Conservation (phyloP, 2,329 filamentous ascomycete species). For the Fusarium verrucosum region DNA sequence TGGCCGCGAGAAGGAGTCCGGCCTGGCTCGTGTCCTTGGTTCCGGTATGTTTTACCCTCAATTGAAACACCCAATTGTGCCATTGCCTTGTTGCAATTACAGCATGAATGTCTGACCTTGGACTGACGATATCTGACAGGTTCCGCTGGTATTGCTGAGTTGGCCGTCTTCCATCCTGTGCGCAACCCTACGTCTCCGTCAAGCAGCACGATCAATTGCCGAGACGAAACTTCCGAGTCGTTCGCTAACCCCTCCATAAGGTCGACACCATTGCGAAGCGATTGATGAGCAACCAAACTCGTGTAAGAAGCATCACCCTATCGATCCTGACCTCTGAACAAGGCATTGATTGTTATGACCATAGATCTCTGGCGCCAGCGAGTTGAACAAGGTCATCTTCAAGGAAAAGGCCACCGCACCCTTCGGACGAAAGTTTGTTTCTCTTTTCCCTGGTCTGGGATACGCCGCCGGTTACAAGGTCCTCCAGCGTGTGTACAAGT, state of each 20-base stretch:
- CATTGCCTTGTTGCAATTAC: neutral
- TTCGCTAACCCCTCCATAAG: slow-evolving; percentile 54
- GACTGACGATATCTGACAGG: slow-evolving; percentile 62
- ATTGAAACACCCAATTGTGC: slow-evolving; percentile 14
- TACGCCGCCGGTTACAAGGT: slow-evolving; percentile 99
- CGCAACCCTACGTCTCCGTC: slow-evolving; percentile 43
- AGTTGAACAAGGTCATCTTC: slow-evolving; percentile 93
- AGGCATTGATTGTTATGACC: slow-evolving; percentile 25
- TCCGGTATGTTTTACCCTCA: slow-evolving; percentile 70
- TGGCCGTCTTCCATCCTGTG: slow-evolving; percentile 92
- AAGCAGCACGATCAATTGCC: slow-evolving; percentile 5
- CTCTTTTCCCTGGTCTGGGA: slow-evolving; percentile 94
- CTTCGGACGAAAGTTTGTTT: slow-evolving; percentile 82
- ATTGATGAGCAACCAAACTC: slow-evolving; percentile 95
- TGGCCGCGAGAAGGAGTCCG: slow-evolving; percentile 80
- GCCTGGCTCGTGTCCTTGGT: slow-evolving; percentile 84
- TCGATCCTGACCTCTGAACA: slow-evolving; percentile 10
- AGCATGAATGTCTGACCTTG: neutral
- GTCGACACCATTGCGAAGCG: slow-evolving; percentile 99
- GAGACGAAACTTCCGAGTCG: slow-evolving; percentile 9
- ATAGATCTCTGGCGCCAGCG: slow-evolving; percentile 54
- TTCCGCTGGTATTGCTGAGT: slow-evolving; percentile 90
- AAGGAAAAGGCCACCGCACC: slow-evolving; percentile 82
- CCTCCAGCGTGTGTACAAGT: slow-evolving; percentile 97
- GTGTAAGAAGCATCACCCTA: slow-evolving; percentile 63